phyloP scores from a whole-genome alignment of 2,329 filamentous ascomycete genomes.

The Diaporthe vexans region DNA sequence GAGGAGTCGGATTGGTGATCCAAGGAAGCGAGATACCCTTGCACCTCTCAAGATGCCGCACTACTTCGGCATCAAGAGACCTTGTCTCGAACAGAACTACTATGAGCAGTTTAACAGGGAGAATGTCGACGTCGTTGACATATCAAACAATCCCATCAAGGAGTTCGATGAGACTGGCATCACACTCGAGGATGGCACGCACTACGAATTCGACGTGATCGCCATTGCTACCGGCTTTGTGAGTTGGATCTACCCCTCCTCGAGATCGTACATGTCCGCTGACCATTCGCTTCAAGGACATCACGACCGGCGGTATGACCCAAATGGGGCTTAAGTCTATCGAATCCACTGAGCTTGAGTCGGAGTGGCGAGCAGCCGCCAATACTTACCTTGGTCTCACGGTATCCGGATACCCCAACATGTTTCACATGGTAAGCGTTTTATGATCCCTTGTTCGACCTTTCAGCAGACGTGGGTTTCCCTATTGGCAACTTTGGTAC shows the following conservation, averaged over 20 bases:
- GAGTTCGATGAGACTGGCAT: constrained; percentile 59
- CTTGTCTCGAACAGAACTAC: constrained; percentile 59
- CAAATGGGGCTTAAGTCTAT: constrained; percentile 60
- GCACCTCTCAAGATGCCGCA: constrained; percentile 67
- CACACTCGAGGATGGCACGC: constrained; percentile 55
- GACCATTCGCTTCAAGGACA: constrained; percentile 23
- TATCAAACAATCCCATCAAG: constrained; percentile 56
- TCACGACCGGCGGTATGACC: constrained; percentile 54
- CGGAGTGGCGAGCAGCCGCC: constrained; percentile 59
- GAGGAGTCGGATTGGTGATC: constrained; percentile 63
- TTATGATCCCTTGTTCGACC: neutral
- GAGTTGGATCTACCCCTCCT: constrained; percentile 43
- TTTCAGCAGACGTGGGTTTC: neutral
- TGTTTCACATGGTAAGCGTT: constrained; percentile 57
- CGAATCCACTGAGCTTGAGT: constrained; percentile 52
- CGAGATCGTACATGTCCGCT: neutral
- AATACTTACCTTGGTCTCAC: constrained; percentile 61
- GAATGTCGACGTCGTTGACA: constrained; percentile 58
- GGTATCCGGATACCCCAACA: constrained; percentile 61
- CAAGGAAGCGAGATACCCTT: constrained; percentile 62
- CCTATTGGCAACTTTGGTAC: neutral
- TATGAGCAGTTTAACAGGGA: constrained; percentile 63
- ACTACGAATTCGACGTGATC: constrained; percentile 59
- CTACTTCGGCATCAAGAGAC: constrained; percentile 67
- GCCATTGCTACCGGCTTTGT: constrained; percentile 63